Evolutionary conservation across 2,329 filamentous ascomycete species (phyloP).

Genomic region (Epicoccum sorghinum): DNA sequence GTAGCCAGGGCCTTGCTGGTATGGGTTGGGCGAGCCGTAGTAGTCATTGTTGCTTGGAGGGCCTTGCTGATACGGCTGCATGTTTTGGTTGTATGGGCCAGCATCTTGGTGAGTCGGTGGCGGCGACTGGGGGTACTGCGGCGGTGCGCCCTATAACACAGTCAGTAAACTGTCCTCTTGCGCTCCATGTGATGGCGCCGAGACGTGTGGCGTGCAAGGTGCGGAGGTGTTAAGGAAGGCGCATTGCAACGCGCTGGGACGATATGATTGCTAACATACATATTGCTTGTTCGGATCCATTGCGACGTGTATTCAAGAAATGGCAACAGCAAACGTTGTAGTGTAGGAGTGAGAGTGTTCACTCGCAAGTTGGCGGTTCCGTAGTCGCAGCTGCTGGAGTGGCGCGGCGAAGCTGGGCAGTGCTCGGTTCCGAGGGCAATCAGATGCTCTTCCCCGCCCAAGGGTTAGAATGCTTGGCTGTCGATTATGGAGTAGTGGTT

Average conservation of each 20-base stretch:
- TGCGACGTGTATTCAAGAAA: neutral
- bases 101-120: slow-evolving; percentile 42
- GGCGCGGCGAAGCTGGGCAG: slow-evolving; percentile 30
- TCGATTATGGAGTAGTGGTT: neutral
- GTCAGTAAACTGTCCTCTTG: slow-evolving; percentile 24
- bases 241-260: neutral
- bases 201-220: slow-evolving; percentile 12
- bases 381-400: slow-evolving; percentile 12
- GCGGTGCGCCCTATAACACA: slow-evolving; percentile 35
- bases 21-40: slow-evolving; percentile 31
- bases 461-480: neutral
- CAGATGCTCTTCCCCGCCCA: neutral
- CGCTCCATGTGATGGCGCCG: slow-evolving; percentile 6
- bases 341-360: slow-evolving; percentile 14
- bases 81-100: slow-evolving; percentile 28
- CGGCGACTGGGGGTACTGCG: slow-evolving; percentile 42
- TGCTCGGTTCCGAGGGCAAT: slow-evolving; percentile 13
- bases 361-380: slow-evolving; percentile 9
- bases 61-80: slow-evolving; percentile 22
- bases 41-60: slow-evolving; percentile 20
- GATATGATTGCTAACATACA: slow-evolving; percentile 25
- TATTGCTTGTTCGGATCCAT: slow-evolving; percentile 32
- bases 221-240: neutral
- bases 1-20: slow-evolving; percentile 28
- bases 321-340: slow-evolving; percentile 1